These are phyloP conservation scores for Termitomyces heimii DNA, from an alignment of 768 basidiomycete genomes.

Conservation along the genomic window DNA sequence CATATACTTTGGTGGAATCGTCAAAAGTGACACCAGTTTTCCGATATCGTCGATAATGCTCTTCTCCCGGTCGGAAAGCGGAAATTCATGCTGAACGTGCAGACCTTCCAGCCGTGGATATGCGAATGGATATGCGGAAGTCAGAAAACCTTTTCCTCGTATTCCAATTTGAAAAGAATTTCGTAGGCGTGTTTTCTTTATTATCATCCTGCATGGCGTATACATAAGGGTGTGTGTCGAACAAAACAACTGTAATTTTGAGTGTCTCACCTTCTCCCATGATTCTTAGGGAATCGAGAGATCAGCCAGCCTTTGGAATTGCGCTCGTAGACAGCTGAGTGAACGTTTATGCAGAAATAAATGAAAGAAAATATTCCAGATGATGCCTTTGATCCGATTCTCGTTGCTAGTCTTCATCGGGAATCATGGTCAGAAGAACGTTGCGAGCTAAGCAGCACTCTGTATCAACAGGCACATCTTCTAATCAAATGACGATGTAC, in stretches of 20 bases:
- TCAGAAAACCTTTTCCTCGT: constrained; percentile 4
- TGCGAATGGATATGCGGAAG: neutral
- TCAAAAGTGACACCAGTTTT: constrained; percentile 32
- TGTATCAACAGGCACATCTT: neutral
- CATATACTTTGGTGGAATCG: constrained; percentile 7
- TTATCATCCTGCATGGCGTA: constrained; percentile 17
- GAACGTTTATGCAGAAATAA: constrained; percentile 35
- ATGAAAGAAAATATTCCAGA: constrained; percentile 48
- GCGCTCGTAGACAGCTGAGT: constrained; percentile 24
- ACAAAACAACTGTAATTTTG: constrained; percentile 29
- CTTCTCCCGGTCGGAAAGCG: constrained; percentile 8
- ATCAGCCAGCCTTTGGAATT: constrained; percentile 32
- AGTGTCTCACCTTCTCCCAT: constrained; percentile 38
- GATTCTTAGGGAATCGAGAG: constrained; percentile 23
- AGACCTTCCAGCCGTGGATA: constrained; percentile 18
- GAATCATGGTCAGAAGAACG: constrained; percentile 35
- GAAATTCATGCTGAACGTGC: constrained; percentile 28
- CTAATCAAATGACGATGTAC: constrained; percentile 20
- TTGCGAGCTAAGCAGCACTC: constrained; percentile 35
- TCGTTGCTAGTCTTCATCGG: constrained; percentile 21
- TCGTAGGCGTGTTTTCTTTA: constrained; percentile 16
- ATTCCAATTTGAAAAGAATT: constrained; percentile 16
- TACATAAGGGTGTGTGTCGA: constrained; percentile 28
- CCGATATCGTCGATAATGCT: constrained; percentile 31
- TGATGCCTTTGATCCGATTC: constrained; percentile 2